phyloP scores from a whole-genome alignment of 495 filamentous ascomycete genomes.

The Chaetomium cochliodes region DNA sequence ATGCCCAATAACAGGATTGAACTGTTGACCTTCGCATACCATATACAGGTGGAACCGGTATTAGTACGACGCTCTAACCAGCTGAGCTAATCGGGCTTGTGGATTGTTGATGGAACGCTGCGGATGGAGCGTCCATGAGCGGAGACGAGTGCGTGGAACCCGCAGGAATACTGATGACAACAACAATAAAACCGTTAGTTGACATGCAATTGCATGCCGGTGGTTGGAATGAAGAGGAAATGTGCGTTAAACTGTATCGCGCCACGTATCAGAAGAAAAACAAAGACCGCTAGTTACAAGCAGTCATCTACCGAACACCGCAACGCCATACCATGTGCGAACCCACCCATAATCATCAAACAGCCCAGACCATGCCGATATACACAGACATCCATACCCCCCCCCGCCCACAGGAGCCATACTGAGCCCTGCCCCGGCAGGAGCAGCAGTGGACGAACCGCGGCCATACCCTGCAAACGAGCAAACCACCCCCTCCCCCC shows the following conservation, averaged over 20 bases:
- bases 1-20: constrained; percentile 32
- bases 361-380: neutral
- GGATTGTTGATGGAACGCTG: neutral
- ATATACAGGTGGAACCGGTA: constrained; percentile 17
- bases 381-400: no score
- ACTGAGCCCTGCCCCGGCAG: no score
- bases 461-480: no score
- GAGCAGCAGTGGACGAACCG: no score
- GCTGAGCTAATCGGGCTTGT: constrained; percentile 22
- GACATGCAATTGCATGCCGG: no score
- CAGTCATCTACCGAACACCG: neutral
- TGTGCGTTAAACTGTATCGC: neutral
- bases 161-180: no score
- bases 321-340: neutral
- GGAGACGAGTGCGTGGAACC: neutral
- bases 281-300: neutral
- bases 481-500: no score
- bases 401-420: no score
- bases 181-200: no score
- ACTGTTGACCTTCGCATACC: constrained; percentile 26
- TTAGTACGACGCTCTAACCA: constrained; percentile 21
- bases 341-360: neutral
- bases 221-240: no score
- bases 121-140: neutral
- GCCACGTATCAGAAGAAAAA: neutral